Evolutionary conservation across 1,284 basidiomycete genomes (phyloP), one percentile per base, ranked within the genome.

Genomic region (Melanopsichium pennsylvanicum): DNA sequence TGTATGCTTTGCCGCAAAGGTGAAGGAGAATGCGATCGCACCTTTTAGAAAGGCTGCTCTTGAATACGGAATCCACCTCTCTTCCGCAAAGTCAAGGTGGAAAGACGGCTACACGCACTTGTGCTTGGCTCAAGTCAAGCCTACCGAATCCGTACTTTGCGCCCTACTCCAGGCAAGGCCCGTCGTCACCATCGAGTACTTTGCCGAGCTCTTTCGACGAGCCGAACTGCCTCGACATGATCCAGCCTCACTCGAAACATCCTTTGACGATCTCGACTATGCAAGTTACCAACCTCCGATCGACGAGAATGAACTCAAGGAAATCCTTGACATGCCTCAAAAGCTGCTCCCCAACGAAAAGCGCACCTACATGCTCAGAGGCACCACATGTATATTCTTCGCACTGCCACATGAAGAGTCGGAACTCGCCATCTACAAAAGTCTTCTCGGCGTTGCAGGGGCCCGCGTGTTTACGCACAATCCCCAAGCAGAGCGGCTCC

Each of bases 371-470:
- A 66, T 75, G 52, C 59, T 75, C 25, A 49, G 41, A 19, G 73
- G 68, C 12, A 73, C 63, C 8, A 75, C 71, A 5, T 57, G 55
- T 33, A 44, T 75, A 16, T 51, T 73, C 21, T 54, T 75, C 13
- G 50, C 50, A 18, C 52, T 59, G 5, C 50, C 62, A 5, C 21
- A 12, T 29, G 58, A 70, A 55, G 58, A 66, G 5, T 32, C 49
- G 16, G 68, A 70, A 33, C 23, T 70, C 15, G 12, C 42, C 19
- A 62, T 66, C 44, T 70, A 70, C 41, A 51, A 50, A 12, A 56
- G 41, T 33, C 41, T 70, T 21, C 52, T 67, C 23, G 35, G 49
- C 27, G 23, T 59, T 2, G 62, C 54, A 5, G 68, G 68, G 2
- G 68, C 62, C 9, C 58, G 40, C 13, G 50, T 70, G 21, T 61